phyloP scores from a whole-genome alignment of 106 monocot species.

The Triglochin maritima region DNA sequence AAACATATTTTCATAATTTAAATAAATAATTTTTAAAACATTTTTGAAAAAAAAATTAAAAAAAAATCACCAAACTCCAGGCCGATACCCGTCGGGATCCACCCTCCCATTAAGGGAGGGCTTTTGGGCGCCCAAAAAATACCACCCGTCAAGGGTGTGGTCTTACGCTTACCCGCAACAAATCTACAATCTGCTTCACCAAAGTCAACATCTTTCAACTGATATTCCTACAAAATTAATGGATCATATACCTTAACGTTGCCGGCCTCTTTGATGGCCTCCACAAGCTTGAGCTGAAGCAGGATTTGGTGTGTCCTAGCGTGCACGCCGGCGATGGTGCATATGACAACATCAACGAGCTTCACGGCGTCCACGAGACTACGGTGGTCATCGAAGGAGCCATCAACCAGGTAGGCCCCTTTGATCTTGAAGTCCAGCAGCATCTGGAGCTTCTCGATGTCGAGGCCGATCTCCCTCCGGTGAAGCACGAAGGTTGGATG shows the following conservation, averaged over 20 bases:
- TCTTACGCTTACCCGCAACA: no score
- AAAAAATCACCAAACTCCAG: no score
- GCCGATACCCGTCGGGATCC: no score
- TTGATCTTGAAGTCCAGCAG: conserved; percentile 40
- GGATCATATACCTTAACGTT: conserved; percentile 34
- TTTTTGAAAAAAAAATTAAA: no score
- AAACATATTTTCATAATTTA: no score
- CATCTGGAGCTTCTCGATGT: conserved; percentile 52
- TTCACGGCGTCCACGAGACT: conserved; percentile 47
- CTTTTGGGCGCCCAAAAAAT: no score
- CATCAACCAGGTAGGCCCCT: conserved; percentile 37
- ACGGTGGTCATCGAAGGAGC: conserved; percentile 38
- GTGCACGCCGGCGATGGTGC: conserved; percentile 52
- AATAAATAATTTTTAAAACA: no score
- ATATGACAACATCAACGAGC: conserved; percentile 42
- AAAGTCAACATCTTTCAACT: no score
- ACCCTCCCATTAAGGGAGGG: no score
- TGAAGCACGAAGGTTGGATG: conserved; percentile 35
- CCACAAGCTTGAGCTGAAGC: conserved; percentile 57
- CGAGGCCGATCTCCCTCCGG: conserved; percentile 35
- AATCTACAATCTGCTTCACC: no score
- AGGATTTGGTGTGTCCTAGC: conserved; percentile 46
- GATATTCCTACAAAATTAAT: background rate
- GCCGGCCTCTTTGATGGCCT: conserved; percentile 55
- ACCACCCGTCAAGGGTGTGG: no score